These are phyloP conservation scores for Polytolypa hystricis DNA, from an alignment of 2,329 filamentous ascomycete genomes.

Conservation along the genomic window DNA sequence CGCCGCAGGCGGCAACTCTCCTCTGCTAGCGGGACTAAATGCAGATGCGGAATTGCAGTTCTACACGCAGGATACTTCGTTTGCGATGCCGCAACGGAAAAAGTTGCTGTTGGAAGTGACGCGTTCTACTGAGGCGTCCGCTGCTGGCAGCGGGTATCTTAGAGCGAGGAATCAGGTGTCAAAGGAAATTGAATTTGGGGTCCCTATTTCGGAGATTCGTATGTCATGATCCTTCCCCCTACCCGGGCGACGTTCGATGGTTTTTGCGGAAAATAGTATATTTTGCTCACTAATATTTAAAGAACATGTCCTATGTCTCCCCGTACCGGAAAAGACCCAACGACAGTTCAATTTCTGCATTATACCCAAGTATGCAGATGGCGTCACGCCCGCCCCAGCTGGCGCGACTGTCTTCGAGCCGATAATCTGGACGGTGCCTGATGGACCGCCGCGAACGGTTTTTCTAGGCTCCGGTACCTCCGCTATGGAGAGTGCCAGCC, in stretches of 20 bases:
- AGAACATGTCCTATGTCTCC: conserved; percentile 50
- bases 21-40: conserved; percentile 23
- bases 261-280: background rate
- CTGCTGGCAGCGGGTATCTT: conserved; percentile 25
- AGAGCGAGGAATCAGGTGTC: conserved; percentile 41
- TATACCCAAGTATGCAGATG: conserved; percentile 42
- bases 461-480: conserved; percentile 33
- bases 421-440: conserved; percentile 50
- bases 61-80: conserved; percentile 46
- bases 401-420: conserved; percentile 38
- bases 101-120: conserved; percentile 52
- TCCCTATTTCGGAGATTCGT: conserved; percentile 41
- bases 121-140: conserved; percentile 14
- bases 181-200: conserved; percentile 43
- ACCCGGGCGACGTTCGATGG: background rate
- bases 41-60: conserved; percentile 28
- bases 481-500: conserved; percentile 27
- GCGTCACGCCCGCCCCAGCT: conserved; percentile 36
- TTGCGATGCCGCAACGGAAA: conserved; percentile 52
- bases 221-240: conserved; percentile 14
- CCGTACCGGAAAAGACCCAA: conserved; percentile 53
- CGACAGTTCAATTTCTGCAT: conserved; percentile 53
- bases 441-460: conserved; percentile 39
- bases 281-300: background rate
- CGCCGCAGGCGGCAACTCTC: conserved; percentile 16